Conservation (phyloP, 2,329 filamentous ascomycete genomes). For the Penicillium oxalicum region DNA sequence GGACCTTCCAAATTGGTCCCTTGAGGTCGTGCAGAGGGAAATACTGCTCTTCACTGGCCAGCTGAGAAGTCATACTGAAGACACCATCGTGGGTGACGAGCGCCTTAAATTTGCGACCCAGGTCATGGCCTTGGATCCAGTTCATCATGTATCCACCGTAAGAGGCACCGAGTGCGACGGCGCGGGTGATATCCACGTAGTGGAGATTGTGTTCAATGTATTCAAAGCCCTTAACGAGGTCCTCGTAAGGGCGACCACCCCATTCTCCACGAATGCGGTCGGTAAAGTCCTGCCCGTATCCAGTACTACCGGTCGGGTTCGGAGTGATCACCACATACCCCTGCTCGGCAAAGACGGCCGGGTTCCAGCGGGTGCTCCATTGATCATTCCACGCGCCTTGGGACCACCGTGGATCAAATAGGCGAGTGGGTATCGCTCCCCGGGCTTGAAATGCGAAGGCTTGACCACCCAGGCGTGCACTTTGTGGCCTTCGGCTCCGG, state of each 20-base stretch:
- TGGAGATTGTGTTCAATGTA: conserved; percentile 46
- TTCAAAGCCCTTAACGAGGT: conserved; percentile 51
- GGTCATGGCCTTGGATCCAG: conserved; percentile 51
- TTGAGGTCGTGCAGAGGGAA: conserved; percentile 51
- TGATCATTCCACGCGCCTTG: conserved; percentile 48
- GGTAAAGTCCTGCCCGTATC: conserved; percentile 52
- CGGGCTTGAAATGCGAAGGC: conserved; percentile 41
- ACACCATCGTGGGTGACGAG: conserved; percentile 51
- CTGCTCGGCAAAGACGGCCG: conserved; percentile 54
- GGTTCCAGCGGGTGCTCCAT: conserved; percentile 52
- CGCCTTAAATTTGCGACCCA: conserved; percentile 53
- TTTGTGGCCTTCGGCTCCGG: conserved; percentile 39
- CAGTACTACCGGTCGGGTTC: conserved; percentile 54
- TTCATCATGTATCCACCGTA: conserved; percentile 59
- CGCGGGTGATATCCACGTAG: conserved; percentile 50
- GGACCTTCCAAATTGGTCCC: conserved; percentile 46
- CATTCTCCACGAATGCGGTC: conserved; percentile 49
- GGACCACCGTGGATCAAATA: conserved; percentile 51
- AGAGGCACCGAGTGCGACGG: conserved; percentile 49
- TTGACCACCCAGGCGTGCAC: conserved; percentile 45
- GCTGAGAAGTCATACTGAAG: conserved; percentile 40
- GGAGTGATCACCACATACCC: conserved; percentile 57
- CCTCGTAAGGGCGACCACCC: conserved; percentile 51
- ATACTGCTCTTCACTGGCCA: conserved; percentile 50
- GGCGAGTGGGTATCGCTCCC: conserved; percentile 48